phyloP scores from a whole-genome alignment of 2,329 filamentous ascomycete species.

The Fusarium tanahbumbuense region DNA sequence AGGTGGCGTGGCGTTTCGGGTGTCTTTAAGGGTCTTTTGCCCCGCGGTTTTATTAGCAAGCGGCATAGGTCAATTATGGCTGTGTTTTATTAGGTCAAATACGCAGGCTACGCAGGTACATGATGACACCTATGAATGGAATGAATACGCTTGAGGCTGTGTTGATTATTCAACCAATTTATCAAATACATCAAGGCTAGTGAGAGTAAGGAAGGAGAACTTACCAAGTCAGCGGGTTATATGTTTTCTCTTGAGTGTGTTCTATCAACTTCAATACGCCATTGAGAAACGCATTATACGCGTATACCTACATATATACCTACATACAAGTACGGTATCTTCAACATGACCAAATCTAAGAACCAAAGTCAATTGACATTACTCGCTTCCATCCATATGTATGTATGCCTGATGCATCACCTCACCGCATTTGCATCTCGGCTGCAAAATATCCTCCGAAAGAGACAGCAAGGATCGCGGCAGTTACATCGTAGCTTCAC shows the following conservation, averaged over 20 bases:
- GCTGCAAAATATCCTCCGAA: neutral
- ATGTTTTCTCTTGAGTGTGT: neutral
- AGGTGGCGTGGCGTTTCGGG: constrained; percentile 11
- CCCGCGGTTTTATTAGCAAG: constrained; percentile 14
- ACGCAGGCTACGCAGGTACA: neutral
- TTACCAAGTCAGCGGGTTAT: neutral
- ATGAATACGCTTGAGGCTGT: neutral
- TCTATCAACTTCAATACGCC: neutral
- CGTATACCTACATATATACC: neutral
- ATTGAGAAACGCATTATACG: neutral
- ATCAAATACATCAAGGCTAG: neutral
- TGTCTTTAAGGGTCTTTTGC: constrained; percentile 20
- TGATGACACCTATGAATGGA: neutral
- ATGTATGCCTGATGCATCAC: neutral
- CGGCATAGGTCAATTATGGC: neutral
- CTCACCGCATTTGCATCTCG: neutral
- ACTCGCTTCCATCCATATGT: neutral
- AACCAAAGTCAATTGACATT: neutral
- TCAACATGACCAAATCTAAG: neutral
- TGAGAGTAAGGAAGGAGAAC: neutral
- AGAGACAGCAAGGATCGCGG: constrained; percentile 6
- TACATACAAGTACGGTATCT: neutral
- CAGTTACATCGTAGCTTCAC: neutral
- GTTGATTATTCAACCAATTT: neutral
- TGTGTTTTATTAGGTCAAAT: constrained; percentile 7